Evolutionary conservation across 1,139 yeast genomes (phyloP).

Genomic region (Debaryomycetaceae sp.): DNA sequence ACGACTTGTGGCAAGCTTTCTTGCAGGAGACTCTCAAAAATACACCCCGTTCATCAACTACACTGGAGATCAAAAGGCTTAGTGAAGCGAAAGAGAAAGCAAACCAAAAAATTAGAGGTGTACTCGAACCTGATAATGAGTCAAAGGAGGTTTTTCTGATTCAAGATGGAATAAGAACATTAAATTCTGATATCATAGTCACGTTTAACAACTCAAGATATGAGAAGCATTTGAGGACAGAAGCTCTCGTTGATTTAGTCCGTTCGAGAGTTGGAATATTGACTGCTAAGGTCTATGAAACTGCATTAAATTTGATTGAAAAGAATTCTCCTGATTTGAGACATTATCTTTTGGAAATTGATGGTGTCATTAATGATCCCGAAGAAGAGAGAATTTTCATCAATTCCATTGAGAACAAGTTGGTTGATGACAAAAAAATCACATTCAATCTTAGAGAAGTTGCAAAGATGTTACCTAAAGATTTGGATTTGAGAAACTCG

Average conservation of each 20-base stretch:
- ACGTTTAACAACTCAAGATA: constrained; percentile 66
- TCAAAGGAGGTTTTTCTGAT: constrained; percentile 29
- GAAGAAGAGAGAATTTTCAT: constrained; percentile 30
- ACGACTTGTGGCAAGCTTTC: constrained; percentile 55
- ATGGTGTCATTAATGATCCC: constrained; percentile 41
- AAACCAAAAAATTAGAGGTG: constrained; percentile 37
- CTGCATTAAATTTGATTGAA: constrained; percentile 59
- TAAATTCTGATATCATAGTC: constrained; percentile 52
- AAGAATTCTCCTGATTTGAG: constrained; percentile 43
- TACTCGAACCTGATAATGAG: constrained; percentile 29
- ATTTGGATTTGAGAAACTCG: constrained; percentile 48
- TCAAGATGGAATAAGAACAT: constrained; percentile 34
- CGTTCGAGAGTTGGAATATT: constrained; percentile 68
- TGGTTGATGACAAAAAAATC: constrained; percentile 39
- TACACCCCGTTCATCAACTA: constrained; percentile 50
- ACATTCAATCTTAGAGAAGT: constrained; percentile 56
- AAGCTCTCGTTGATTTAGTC: constrained; percentile 61
- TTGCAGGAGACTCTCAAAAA: constrained; percentile 49
- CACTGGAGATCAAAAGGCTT: constrained; percentile 60
- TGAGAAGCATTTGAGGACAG: constrained; percentile 62
- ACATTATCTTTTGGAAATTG: constrained; percentile 28
- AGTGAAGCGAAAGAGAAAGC: constrained; percentile 65
- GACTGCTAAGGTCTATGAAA: constrained; percentile 62
- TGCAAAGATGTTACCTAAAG: constrained; percentile 40
- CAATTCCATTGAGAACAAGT: constrained; percentile 29